Evolutionary conservation across 495 filamentous ascomycete species (phyloP).

Genomic region (Terfezia claveryi): DNA sequence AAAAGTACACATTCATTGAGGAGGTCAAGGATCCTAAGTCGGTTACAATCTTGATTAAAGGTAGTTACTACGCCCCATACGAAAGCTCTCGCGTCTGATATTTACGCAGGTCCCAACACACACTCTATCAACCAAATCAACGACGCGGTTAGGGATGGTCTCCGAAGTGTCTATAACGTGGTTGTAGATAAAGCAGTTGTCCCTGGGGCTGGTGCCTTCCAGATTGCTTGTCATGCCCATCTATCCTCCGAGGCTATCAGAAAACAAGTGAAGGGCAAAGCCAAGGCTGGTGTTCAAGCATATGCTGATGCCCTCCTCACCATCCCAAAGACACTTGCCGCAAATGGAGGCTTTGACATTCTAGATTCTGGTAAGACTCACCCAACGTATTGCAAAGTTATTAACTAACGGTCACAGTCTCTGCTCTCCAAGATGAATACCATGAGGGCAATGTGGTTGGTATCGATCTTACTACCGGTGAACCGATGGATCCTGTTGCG

Average conservation of each 20-base stretch:
- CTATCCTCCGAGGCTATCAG: conserved; percentile 59
- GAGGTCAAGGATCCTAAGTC: conserved; percentile 98
- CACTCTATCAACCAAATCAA: conserved; percentile 93
- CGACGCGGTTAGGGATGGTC: conserved; percentile 89
- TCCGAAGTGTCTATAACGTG: conserved; percentile 93
- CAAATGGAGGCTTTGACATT: conserved; percentile 89
- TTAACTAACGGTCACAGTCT: conserved; percentile 32
- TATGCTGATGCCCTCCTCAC: conserved; percentile 85
- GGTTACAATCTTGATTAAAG: conserved; percentile 95
- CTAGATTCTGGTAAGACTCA: conserved; percentile 57
- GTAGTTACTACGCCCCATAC: conserved; percentile 13
- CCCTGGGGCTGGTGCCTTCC: conserved; percentile 87
- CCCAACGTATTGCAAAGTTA: neutral
- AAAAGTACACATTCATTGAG: conserved; percentile 97
- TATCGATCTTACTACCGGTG: conserved; percentile 61
- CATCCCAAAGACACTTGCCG: conserved; percentile 91
- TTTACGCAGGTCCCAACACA: conserved; percentile 38
- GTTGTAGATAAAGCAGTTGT: conserved; percentile 92
- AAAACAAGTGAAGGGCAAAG: conserved; percentile 87
- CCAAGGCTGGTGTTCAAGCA: conserved; percentile 79
- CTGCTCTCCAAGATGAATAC: conserved; percentile 64
- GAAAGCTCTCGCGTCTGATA: too few species aligned
- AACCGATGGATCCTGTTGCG: conserved; percentile 88
- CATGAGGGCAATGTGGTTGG: conserved; percentile 68
- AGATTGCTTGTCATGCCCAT: conserved; percentile 81